phyloP scores from a whole-genome alignment of 1,139 yeast species.

The Nadsonia starkeyi-henricii region DNA sequence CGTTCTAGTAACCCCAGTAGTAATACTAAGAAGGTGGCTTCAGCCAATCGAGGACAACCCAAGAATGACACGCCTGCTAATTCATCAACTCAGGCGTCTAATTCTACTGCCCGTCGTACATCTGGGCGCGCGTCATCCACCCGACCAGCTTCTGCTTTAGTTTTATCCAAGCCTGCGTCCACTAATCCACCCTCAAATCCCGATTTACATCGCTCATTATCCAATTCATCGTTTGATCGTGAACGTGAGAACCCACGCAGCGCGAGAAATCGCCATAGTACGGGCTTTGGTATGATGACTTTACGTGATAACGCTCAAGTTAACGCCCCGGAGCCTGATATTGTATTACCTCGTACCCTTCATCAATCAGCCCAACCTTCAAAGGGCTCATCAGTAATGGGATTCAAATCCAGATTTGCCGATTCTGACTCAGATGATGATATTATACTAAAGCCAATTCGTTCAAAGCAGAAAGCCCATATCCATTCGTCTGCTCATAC shows the following conservation, averaged over 20 bases:
- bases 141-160: not conserved
- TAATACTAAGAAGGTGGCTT: too few relatives aligned
- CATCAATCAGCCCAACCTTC: not conserved
- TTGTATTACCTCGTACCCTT: not conserved
- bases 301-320: not conserved
- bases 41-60: too few relatives aligned
- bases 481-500: slow-evolving; percentile 1
- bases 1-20: too few relatives aligned
- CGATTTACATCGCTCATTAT: not conserved
- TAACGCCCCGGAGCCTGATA: not conserved
- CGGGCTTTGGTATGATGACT: not conserved
- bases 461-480: slow-evolving; percentile 2
- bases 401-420: slow-evolving; percentile 15
- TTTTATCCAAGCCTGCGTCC: not conserved
- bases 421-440: slow-evolving; percentile 18
- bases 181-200: not conserved
- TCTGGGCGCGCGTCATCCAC: not conserved
- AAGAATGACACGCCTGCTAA: too few relatives aligned
- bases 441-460: not conserved
- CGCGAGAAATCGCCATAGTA: not conserved
- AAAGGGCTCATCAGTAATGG: not conserved
- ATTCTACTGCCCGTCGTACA: not conserved
- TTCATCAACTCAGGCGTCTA: too few relatives aligned
- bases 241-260: not conserved
- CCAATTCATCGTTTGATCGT: not conserved